Evolutionary conservation across 306 rosid species (phyloP), one percentile per base, ranked within the genome.

Genomic region (Glycine tomentella): DNA sequence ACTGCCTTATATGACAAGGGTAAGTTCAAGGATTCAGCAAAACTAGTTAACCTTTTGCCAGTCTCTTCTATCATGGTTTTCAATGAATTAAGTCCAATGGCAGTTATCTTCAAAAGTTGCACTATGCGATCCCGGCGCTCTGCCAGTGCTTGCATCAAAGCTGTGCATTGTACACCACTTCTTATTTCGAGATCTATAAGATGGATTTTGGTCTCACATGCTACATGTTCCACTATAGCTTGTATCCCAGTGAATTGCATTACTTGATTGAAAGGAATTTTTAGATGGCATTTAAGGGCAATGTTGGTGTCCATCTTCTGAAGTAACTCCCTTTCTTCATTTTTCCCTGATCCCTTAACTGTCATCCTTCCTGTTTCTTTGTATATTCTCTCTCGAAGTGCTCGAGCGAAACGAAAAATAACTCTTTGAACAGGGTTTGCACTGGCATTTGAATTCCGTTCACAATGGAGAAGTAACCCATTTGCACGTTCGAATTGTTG

Each of bases 401-500:
- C 97, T 85, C 74, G 83, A 2, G 91, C 64, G 2, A 92, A 92
- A 71, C 61, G 70, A 77, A 80, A 87, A 31, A 94, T 84, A 20
- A 91, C 80, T 51, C 91, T 89, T 79, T 90, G 90, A 62, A 82
- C 82, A 1, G 95, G 58, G 50, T 67, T 89, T 4, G 78, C 82
- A 20, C 8, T 45, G 2, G 82, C 46, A 25, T 85, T 84, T 20
- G 97, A 86, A 50, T 79, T 80, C 87, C 85, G 64, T 44, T 90
- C 82, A 20, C 92, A 90, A 62, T 70, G 90, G 46, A 51, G 76
- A 64, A 94, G 97, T 58, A 94, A 69, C 53, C 77, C 80, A 25
- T 80, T 86, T 0, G 97, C 98, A 4, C 90, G 87, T 13, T 89
- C 95, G 14, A 57, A 90, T 82, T 94, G 91, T 36, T 86, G 86